Conservation (phyloP, 345 rosid genomes). For the Trapa bicornis region DNA sequence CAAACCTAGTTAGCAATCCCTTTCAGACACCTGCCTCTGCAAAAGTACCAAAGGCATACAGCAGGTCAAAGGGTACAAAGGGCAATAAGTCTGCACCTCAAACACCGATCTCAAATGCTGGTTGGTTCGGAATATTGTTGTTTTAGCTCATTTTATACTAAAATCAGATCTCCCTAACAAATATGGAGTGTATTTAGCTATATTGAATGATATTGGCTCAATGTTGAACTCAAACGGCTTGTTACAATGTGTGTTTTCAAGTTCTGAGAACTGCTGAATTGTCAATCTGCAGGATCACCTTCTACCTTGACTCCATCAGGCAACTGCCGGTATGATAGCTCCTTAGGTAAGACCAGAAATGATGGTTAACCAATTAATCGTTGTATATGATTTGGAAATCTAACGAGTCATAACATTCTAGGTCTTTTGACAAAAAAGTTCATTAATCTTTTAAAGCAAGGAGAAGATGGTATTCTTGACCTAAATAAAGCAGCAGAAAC, state of each 20-base stretch:
- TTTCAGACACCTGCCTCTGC: constrained; percentile 65
- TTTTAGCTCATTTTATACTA: too few relatives aligned
- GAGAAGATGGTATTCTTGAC: constrained; percentile 85
- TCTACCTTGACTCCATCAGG: constrained; percentile 63
- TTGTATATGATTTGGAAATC: neutral
- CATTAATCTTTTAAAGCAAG: constrained; percentile 60
- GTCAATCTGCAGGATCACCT: constrained; percentile 58
- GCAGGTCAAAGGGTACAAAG: constrained; percentile 49
- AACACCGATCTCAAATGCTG: constrained; percentile 54
- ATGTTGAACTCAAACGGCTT: too few relatives aligned
- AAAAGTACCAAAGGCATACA: constrained; percentile 50
- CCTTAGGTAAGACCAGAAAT: constrained; percentile 47
- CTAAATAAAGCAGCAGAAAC: constrained; percentile 87
- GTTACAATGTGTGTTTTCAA: neutral
- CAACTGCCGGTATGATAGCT: constrained; percentile 94
- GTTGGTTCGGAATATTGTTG: constrained; percentile 26
- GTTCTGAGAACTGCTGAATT: neutral
- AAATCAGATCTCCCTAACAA: neutral
- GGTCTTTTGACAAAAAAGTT: constrained; percentile 92
- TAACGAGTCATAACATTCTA: constrained; percentile 14
- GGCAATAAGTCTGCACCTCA: constrained; percentile 49
- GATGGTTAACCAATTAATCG: neutral
- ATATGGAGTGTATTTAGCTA: neutral
- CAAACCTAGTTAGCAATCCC: constrained; percentile 33
- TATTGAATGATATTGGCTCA: neutral